Percentiles rank a stretch among this genome's conserved stretches.
Conservation (phyloP, 768 basidiomycete species). For the Pisolithus albus region DNA sequence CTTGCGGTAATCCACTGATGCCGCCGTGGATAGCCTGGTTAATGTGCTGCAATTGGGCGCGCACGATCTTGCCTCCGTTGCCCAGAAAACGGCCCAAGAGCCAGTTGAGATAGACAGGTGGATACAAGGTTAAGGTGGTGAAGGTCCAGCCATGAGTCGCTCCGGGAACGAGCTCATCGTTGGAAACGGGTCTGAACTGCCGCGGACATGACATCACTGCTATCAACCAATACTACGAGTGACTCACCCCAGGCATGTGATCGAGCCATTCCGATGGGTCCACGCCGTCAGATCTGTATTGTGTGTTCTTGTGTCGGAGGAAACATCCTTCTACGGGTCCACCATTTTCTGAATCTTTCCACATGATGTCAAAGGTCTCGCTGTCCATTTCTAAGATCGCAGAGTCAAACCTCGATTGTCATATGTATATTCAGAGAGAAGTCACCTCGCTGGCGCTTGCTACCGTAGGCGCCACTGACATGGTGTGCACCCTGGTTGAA, state of each 20-base stretch:
- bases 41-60: constrained; percentile 60
- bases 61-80: constrained; percentile 53
- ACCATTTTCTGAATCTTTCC: constrained; percentile 60
- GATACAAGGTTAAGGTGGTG: constrained; percentile 63
- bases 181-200: constrained; percentile 33
- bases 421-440: background rate
- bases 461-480: constrained; percentile 50
- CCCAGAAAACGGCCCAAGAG: constrained; percentile 52
- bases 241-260: constrained; percentile 48
- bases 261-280: constrained; percentile 32
- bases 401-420: background rate
- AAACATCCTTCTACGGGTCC: constrained; percentile 51
- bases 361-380: constrained; percentile 68
- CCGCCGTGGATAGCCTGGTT: constrained; percentile 63
- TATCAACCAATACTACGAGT: background rate
- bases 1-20: constrained; percentile 3
- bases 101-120: constrained; percentile 56
- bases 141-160: constrained; percentile 51
- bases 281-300: constrained; percentile 44
- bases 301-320: constrained; percentile 54
- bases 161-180: constrained; percentile 35
- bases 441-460: constrained; percentile 51
- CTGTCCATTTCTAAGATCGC: constrained; percentile 49
- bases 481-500: constrained; percentile 67
- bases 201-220: background rate